A percentile compares a stretch with the other conserved stretches of the same genome.
phyloP scores from a whole-genome alignment of 352 stramenopile species.

The Phytopythium mirpurense region DNA sequence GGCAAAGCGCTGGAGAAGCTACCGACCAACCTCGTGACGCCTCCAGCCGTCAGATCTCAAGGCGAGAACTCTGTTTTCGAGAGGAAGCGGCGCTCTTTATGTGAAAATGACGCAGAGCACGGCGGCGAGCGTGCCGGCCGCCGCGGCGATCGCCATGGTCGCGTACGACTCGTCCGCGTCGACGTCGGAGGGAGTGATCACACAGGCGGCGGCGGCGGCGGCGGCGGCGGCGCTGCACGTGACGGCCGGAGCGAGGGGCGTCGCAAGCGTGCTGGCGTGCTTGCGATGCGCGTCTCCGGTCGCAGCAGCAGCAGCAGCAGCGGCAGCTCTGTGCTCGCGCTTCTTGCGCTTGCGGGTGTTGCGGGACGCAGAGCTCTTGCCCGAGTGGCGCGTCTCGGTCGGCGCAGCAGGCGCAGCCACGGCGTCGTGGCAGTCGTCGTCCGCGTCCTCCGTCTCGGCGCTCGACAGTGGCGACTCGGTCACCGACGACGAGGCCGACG shows the following conservation, averaged over 20 bases:
- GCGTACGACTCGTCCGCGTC: constrained; percentile 22
- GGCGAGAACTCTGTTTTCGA: not conserved
- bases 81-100: constrained; percentile 9
- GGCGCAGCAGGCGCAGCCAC: not conserved
- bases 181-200: not conserved
- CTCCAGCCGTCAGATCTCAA: not conserved
- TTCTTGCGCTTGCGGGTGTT: constrained; percentile 32
- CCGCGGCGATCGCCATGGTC: constrained; percentile 47
- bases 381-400: not conserved
- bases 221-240: constrained; percentile 8
- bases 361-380: not conserved
- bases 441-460: not conserved
- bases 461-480: constrained; percentile 1
- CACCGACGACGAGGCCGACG: constrained; percentile 1
- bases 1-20: no score
- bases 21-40: not conserved
- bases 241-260: not conserved
- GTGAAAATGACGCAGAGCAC: constrained; percentile 62
- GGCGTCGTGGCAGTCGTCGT: constrained; percentile 5
- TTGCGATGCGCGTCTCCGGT: not conserved
- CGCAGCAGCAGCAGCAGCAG: no score
- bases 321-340: constrained; percentile 20
- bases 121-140: constrained; percentile 47
- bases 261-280: not conserved
- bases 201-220: constrained; percentile 1